These are phyloP conservation scores for Scleromitrula shiraiana DNA, from an alignment of 2,329 filamentous ascomycete species.

Conservation along the genomic window DNA sequence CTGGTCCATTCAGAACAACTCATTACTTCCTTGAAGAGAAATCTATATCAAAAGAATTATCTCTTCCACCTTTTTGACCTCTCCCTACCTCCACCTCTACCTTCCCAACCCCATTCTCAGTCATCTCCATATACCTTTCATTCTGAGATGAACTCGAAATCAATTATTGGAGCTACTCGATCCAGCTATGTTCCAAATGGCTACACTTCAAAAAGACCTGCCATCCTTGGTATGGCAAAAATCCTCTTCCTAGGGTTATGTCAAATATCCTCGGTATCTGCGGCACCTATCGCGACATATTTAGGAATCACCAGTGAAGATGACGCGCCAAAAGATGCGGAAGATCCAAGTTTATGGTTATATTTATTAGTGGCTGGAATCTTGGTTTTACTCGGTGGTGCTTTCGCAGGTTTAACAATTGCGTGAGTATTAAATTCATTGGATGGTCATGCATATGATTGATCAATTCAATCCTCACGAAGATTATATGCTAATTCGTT, in stretches of 20 bases:
- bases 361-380: slow-evolving; percentile 71
- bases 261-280: slow-evolving; percentile 28
- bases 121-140: neutral
- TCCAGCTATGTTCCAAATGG: slow-evolving; percentile 21
- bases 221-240: slow-evolving; percentile 44
- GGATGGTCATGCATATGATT: too few relatives aligned
- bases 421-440: slow-evolving; percentile 59
- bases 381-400: slow-evolving; percentile 80
- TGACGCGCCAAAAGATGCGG: slow-evolving; percentile 40
- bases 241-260: slow-evolving; percentile 43
- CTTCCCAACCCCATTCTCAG: too few relatives aligned
- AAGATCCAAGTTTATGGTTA: slow-evolving; percentile 66
- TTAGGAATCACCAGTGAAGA: slow-evolving; percentile 40
- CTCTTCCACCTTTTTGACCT: too few relatives aligned
- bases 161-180: slow-evolving; percentile 11
- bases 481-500: slow-evolving; percentile 9
- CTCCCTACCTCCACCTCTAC: too few relatives aligned
- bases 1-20: too few relatives aligned
- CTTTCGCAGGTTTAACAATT: slow-evolving; percentile 90
- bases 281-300: slow-evolving; percentile 30
- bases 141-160: slow-evolving; percentile 20
- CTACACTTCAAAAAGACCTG: slow-evolving; percentile 38
- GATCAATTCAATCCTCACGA: too few relatives aligned
- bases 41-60: too few relatives aligned
- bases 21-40: slow-evolving; percentile 5